phyloP scores from a whole-genome alignment of 2,329 filamentous ascomycete species.

The Juglanconis sp. region DNA sequence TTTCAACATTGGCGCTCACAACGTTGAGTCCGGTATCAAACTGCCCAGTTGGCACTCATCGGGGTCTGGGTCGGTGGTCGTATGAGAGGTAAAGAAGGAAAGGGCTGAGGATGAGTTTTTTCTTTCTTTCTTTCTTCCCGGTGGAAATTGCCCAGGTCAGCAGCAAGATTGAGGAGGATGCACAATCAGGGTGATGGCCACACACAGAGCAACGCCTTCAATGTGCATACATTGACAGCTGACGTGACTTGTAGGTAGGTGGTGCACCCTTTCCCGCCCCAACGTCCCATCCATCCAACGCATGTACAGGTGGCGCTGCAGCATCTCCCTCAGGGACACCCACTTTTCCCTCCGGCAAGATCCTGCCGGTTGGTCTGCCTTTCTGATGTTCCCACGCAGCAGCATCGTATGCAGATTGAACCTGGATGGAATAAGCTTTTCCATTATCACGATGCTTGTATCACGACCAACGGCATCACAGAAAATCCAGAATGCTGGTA shows the following conservation, averaged over 20 bases:
- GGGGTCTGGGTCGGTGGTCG: not conserved
- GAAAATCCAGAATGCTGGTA: not conserved
- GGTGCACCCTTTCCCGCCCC: not conserved
- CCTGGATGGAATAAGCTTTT: not conserved
- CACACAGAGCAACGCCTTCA: not conserved
- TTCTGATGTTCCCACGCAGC: not conserved
- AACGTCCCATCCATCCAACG: not conserved
- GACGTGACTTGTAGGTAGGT: not conserved
- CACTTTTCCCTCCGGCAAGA: not conserved
- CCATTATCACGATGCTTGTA: not conserved
- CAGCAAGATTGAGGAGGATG: not conserved
- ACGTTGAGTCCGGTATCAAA: not conserved
- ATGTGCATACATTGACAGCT: not conserved
- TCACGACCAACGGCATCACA: not conserved
- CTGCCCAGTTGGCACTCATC: not conserved
- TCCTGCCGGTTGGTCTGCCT: not conserved
- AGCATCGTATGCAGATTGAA: not conserved
- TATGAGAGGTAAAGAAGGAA: not conserved
- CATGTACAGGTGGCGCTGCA: not conserved
- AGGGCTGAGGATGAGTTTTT: not conserved
- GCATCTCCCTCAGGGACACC: not conserved
- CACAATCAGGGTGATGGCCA: not conserved
- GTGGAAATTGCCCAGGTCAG: not conserved
- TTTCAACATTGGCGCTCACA: not conserved
- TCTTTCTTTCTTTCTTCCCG: too few species aligned